Evolutionary conservation across 1,139 yeast species (phyloP), one percentile per base, ranked within the genome.

Genomic region (Magnusiomyces tetraspermus): DNA sequence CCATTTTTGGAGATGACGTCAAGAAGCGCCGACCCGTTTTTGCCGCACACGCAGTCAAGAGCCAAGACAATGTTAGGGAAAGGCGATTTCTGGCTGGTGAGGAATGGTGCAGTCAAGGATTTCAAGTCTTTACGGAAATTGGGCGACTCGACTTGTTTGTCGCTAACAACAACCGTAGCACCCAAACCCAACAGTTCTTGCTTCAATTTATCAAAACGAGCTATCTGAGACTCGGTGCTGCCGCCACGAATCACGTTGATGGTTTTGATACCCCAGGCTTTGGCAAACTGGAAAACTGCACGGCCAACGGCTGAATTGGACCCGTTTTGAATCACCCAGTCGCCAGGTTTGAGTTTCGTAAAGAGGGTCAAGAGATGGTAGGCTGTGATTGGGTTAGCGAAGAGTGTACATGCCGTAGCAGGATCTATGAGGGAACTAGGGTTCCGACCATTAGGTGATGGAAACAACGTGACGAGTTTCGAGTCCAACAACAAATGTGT

Each of bases 281-380:
- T 78, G 36, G 87, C 96, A 54, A 94, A 78, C 69, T 92, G 99
- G 50, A 88, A 76, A 5, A 95, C 97, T 59, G 86, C 84, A 61
- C 89, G 82, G 17, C 97, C 96, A 13, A 92, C 98, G 23, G 95
- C 95, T 6, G 96, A 87, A 59, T 88, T 92, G 44, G 96, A 97
- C 40, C 97, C 98, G 64, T 92, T 94, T 70, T 92, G 98, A 58
- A 92, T 82, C 61, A 92, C 79, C 96, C 96, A 92, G 68, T 92
- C 97, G 10, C 90, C 92, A 2, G 80, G 64, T 49, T 71, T 60
- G 68, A 86, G 76, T 49, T 80, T 74, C 49, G 76, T 77, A 65
- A 79, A 87, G 66, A 83, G 78, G 26, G 83, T 83, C 57, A 92
- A 82, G 86, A 94, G 78, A 68, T 88, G 87, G 63, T 82, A 87